phyloP scores from a whole-genome alignment of 441 rosid species.

The Cnidoscolus chayamansa region DNA sequence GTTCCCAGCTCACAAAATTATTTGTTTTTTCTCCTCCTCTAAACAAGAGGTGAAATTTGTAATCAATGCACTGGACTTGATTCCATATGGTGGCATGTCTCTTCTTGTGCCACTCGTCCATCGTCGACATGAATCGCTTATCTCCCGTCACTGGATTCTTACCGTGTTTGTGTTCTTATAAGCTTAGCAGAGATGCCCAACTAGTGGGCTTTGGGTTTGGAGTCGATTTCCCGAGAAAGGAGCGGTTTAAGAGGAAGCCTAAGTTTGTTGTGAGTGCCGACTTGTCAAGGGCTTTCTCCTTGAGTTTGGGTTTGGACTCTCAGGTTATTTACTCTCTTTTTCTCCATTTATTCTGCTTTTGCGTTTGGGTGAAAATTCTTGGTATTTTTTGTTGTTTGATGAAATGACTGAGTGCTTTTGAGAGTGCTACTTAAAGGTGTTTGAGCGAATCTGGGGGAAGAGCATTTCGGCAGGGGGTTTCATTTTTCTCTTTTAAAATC shows the following conservation, averaged over 20 bases:
- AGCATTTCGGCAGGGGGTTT: background rate
- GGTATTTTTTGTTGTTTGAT: slow-evolving; percentile 21
- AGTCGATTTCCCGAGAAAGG: slow-evolving; percentile 35
- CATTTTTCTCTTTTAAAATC: background rate
- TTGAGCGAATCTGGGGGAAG: background rate
- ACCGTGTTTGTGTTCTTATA: slow-evolving; percentile 29
- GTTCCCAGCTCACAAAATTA: background rate
- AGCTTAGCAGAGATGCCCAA: slow-evolving; percentile 24
- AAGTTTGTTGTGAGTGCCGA: slow-evolving; percentile 55
- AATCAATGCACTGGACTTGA: background rate
- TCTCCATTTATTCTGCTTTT: background rate
- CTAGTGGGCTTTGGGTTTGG: slow-evolving; percentile 33
- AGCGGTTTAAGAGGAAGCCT: slow-evolving; percentile 34
- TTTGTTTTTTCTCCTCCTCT: background rate
- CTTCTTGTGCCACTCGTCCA: slow-evolving; percentile 45
- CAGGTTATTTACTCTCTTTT: slow-evolving; percentile 40
- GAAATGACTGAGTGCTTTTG: slow-evolving; percentile 23
- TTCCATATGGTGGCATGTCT: slow-evolving; percentile 58
- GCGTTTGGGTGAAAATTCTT: background rate
- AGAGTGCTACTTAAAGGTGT: background rate
- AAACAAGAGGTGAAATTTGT: background rate
- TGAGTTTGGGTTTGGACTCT: slow-evolving; percentile 62
- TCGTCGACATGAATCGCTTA: slow-evolving; percentile 44
- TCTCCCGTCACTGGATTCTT: slow-evolving; percentile 48
- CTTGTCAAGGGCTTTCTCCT: slow-evolving; percentile 53